A percentile compares a stretch with the other conserved stretches of the same genome.
Evolutionary conservation across 108 stramenopile species (phyloP).

Genomic region (Nannochloropsis salina): DNA sequence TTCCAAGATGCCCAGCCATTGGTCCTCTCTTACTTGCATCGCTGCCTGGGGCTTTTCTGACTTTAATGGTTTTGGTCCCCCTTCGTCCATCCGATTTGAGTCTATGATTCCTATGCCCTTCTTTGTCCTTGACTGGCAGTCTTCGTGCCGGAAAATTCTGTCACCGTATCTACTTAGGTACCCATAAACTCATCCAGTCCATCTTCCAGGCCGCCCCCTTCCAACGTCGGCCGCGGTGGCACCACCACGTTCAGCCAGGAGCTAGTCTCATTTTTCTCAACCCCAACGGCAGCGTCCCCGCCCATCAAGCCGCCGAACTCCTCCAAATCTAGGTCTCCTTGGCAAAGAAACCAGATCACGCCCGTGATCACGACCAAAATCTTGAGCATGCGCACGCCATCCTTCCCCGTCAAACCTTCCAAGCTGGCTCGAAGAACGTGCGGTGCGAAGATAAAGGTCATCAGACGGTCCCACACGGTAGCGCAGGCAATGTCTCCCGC

Average conservation of each 20-base stretch:
- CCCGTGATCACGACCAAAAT: neutral
- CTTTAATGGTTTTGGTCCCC: no score
- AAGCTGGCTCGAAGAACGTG: constrained; percentile 10
- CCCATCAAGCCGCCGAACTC: neutral
- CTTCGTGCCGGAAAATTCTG: no score
- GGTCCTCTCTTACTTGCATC: no score
- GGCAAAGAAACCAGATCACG: neutral
- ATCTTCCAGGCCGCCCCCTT: constrained; percentile 20
- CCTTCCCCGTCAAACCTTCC: neutral
- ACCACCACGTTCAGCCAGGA: constrained; percentile 24
- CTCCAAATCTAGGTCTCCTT: neutral
- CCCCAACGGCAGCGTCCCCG: neutral
- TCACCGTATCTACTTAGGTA: neutral
- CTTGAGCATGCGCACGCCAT: neutral
- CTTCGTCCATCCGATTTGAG: no score
- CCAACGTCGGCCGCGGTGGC: constrained; percentile 24
- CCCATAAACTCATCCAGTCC: constrained; percentile 21
- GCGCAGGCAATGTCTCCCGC: constrained; percentile 67
- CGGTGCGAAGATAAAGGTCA: neutral
- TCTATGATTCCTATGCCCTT: no score
- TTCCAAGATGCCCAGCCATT: no score
- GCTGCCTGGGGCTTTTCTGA: no score
- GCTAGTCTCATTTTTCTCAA: neutral
- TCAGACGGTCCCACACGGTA: constrained; percentile 47
- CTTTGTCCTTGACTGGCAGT: no score